These are phyloP conservation scores for Selaginella tamariscina DNA, from an alignment of 75 land plant genomes.

Conservation along the genomic window DNA sequence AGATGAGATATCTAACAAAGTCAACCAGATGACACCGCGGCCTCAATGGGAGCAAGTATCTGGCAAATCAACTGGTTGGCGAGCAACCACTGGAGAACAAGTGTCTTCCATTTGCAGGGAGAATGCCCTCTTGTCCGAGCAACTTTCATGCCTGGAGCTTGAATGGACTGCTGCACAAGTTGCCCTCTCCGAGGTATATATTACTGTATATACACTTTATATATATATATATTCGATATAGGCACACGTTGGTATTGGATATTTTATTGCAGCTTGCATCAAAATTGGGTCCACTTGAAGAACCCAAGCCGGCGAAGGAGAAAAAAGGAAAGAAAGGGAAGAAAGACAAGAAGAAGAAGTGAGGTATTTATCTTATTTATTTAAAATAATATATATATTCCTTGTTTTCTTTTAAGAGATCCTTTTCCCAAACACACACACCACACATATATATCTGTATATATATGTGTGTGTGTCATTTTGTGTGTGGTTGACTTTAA, in stretches of 20 bases:
- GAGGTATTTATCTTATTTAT: no score
- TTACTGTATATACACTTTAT: background rate
- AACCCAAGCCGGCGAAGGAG: background rate
- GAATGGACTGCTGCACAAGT: constrained; percentile 1
- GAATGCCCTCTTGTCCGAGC: background rate
- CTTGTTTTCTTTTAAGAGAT: no score
- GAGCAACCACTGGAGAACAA: constrained; percentile 7
- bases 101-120: constrained; percentile 1
- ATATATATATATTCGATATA: background rate
- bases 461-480: no score
- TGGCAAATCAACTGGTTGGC: background rate
- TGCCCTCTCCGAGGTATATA: constrained; percentile 7
- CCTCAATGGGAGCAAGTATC: background rate
- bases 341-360: constrained; percentile 2
- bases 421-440: no score
- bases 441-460: no score
- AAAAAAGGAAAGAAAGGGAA: background rate
- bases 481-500: no score
- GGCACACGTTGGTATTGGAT: background rate
- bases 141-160: constrained; percentile 7
- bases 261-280: background rate
- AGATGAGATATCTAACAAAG: background rate
- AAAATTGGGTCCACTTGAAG: background rate
- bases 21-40: background rate
- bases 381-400: no score